These are phyloP conservation scores for Oleoguttula mirabilis DNA, from an alignment of 495 filamentous ascomycete species.

Conservation along the genomic window DNA sequence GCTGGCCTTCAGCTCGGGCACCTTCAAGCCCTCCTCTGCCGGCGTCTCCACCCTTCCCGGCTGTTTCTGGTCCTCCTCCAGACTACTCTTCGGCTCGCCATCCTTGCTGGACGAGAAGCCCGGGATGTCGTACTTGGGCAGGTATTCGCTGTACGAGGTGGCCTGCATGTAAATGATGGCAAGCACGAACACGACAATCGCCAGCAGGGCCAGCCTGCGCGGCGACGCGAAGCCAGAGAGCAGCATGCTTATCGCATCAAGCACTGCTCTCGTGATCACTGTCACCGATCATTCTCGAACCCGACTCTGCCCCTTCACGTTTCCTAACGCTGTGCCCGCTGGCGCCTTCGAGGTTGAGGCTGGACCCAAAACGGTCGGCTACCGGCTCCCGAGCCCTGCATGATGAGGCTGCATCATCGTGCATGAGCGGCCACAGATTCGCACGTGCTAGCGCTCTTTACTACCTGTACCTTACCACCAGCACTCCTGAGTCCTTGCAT, in stretches of 20 bases:
- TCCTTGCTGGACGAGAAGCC: background rate
- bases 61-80: slow-evolving; percentile 4
- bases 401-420: too few species aligned
- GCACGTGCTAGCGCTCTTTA: too few species aligned
- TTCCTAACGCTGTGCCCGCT: too few species aligned
- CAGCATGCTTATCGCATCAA: background rate
- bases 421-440: too few species aligned
- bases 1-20: background rate
- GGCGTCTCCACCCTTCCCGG: background rate
- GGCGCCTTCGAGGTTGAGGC: too few species aligned
- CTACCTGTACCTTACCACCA: too few species aligned
- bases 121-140: slow-evolving; percentile 6
- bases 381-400: too few species aligned
- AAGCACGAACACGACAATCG: slow-evolving; percentile 10
- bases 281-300: too few species aligned
- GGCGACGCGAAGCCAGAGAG: background rate
- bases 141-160: slow-evolving; percentile 10
- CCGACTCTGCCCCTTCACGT: too few species aligned
- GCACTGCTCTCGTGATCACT: too few species aligned
- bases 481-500: too few species aligned
- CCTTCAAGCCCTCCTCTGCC: background rate
- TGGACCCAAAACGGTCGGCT: too few species aligned
- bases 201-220: slow-evolving; percentile 20
- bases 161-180: slow-evolving; percentile 6
- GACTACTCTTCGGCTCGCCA: slow-evolving; percentile 8